Evolutionary conservation across 257 asterid genomes (phyloP).

Genomic region (Primulina huaijiensis): DNA sequence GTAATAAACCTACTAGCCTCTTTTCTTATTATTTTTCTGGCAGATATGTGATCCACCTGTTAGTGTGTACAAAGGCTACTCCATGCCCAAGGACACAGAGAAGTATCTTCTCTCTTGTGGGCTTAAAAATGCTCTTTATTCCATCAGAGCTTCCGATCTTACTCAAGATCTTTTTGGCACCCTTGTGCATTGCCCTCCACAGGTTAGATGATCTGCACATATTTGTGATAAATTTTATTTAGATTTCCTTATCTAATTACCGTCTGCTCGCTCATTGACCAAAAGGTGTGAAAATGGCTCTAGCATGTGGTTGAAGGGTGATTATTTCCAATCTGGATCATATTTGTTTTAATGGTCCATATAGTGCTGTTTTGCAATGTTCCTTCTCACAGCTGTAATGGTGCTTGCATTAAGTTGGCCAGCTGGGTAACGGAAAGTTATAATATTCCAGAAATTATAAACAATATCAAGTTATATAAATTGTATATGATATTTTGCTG

Average conservation of each 20-base stretch:
- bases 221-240: conserved; percentile 2
- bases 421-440: not conserved
- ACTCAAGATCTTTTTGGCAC: conserved; percentile 75
- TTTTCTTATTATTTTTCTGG: conserved; percentile 25
- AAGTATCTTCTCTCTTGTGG: conserved; percentile 77
- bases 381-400: not conserved
- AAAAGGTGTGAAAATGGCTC: not conserved
- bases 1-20: conserved; percentile 20
- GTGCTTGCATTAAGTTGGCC: not conserved
- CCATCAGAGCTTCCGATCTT: conserved; percentile 77
- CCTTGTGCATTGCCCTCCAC: conserved; percentile 65
- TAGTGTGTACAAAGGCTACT: conserved; percentile 78
- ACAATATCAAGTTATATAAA: not conserved
- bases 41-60: conserved; percentile 95
- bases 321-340: conserved; percentile 12
- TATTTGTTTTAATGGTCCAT: not conserved
- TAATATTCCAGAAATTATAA: conserved; percentile 4
- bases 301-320: not conserved
- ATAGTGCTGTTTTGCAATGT: not conserved
- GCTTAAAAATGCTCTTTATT: conserved; percentile 83
- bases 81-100: conserved; percentile 84
- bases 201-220: conserved; percentile 44
- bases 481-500: not conserved
- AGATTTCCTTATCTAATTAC: not conserved
- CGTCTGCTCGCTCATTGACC: not conserved